Evolutionary conservation across 176 grass and related monocot genomes (phyloP), one percentile per base, ranked within the genome.

Genomic region (Otatea glauca): DNA sequence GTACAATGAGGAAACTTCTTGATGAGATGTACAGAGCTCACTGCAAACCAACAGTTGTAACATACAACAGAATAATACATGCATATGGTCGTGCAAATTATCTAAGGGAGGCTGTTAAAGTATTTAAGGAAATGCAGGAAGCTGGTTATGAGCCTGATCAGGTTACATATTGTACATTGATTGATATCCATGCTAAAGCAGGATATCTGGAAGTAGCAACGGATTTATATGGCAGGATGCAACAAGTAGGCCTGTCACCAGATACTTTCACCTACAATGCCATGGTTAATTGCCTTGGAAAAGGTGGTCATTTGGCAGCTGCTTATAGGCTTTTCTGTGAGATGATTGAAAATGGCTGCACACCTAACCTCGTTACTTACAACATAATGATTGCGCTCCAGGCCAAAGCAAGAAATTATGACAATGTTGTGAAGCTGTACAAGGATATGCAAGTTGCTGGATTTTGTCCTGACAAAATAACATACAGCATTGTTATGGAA

Each of bases 281-380:
- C 72, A 98, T 98, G 96, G 96, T 98, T 55, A 98, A 98, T 75
- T 98, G 96, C 74, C 91, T 98, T 2, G 93, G 93, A 81, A 98
- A 98, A 88, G 91, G 89, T 75, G 96, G 93, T 8, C 93, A 93
- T 72, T 69, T 98, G 68, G 83, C 74, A 16, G 93, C 83, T 60
- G 89, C 96, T 16, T 94, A 92, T 65, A 91, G 90, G 68, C 89
- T 98, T 70, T 98, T 98, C 63, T 90, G 92, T 66, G 91, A 98
- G 81, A 98, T 96, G 96, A 90, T 95, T 61, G 86, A 92, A 81
- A 92, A 92, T 23, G 96, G 96, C 18, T 98, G 96, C 44, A 91
- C 85, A 32, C 96, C 96, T 23, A 98, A 95, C 75, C 86, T 98
- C n/a, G 91, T 98, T 24, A 98, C 96, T 23, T 98, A 98, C 70